Base-by-base conservation (phyloP, 768 basidiomycete genomes). In the Termitomyces sp. region DNA sequence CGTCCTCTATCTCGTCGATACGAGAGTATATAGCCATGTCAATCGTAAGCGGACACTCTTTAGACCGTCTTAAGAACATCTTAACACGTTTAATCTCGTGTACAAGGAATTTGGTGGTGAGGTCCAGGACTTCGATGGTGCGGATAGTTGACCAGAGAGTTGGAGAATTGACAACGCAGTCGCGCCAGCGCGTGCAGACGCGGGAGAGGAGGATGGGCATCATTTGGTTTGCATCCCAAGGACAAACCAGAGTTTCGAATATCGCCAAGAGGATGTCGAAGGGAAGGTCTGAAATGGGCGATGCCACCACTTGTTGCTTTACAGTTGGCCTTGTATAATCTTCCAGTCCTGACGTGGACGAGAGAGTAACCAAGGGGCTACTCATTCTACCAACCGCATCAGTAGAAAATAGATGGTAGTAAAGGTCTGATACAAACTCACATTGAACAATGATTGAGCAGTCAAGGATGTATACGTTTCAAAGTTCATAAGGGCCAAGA, bases 151-250 rank as follows among this genome's bases (percentile, higher is more conserved):
- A 48, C 47, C 47, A 48, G 16, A 48, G 33, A 16, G 23, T 48
- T 25, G 47, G 47, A 4, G 22, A 48, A 10, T 48, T 48, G 22
- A 6, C 2, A 10, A 36, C 47, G 23, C 33, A 36, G 15, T 48
- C 47, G 33, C 33, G 47, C 56, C 56, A 57, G 41, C 29, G 23
- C 6, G 23, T 20, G 41, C 39, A 57, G 13, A 57, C 51, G 0
- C 36, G 41, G 25, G 51, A 43, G 22, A 57, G 56, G 7, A 29
- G 23, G 12, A 49, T 15, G 25, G 50, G 52, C 7, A 52, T 22
- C 2, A 23, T 27, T 27, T 50, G 27, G 22, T 13, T 25, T 6
- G 50, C 36, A 5, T 46, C 45, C 22, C 18, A 36, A 1, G 32
- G 31, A 1, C 6, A 10, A 10, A 41, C 5, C 12, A 25, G 18